Evolutionary conservation across 129 eudicot species (phyloP).

Genomic region (Pseudognaphalium luteoalbum): DNA sequence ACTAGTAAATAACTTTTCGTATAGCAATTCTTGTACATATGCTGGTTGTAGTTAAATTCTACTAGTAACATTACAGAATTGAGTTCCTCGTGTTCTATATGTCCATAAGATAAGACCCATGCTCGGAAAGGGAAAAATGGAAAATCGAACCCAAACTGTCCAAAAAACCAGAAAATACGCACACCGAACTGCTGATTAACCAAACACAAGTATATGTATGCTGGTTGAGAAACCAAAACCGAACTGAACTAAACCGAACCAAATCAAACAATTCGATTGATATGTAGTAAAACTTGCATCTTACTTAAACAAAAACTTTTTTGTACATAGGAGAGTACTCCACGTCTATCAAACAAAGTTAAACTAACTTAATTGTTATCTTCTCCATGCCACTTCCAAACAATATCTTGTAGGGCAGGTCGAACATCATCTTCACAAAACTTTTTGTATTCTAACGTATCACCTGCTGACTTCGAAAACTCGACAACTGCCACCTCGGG

Average conservation of each 20-base stretch:
- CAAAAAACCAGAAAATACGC: no score
- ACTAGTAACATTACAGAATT: background rate
- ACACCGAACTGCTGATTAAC: background rate
- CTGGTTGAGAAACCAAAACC: background rate
- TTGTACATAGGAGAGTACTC: constrained; percentile 17
- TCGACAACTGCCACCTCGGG: constrained; percentile 80
- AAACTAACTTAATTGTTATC: constrained; percentile 31
- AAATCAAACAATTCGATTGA: background rate
- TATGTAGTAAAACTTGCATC: background rate
- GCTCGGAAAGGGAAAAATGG: background rate
- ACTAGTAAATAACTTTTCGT: background rate
- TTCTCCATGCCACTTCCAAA: constrained; percentile 96
- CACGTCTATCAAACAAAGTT: constrained; percentile 10
- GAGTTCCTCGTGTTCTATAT: background rate
- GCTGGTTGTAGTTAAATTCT: no score
- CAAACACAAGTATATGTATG: background rate
- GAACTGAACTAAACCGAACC: background rate
- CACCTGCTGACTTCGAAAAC: constrained; percentile 71
- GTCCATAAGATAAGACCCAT: background rate
- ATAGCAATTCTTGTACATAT: no score
- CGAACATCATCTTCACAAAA: constrained; percentile 70
- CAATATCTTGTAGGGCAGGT: constrained; percentile 72
- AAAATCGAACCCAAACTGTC: background rate
- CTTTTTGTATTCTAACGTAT: constrained; percentile 66
- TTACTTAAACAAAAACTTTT: constrained; percentile 7